These are phyloP conservation scores for Phytophthora macrochlamydospora DNA, from an alignment of 352 stramenopile genomes.

Conservation along the genomic window DNA sequence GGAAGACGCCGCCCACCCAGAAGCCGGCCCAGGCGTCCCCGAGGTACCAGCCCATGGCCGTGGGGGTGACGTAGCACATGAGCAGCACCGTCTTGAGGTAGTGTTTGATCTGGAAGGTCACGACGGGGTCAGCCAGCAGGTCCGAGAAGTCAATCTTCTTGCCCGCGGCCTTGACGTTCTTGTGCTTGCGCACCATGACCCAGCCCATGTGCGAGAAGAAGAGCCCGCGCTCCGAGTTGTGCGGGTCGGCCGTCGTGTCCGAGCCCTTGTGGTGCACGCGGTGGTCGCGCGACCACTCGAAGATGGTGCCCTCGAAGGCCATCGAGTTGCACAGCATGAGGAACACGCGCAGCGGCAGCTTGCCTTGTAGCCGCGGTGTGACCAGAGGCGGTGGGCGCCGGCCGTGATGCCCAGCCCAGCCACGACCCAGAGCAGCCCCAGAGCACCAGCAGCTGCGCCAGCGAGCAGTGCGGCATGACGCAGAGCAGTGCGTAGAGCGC, in stretches of 20 bases:
- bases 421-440: conserved; percentile 72
- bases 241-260: conserved; percentile 93
- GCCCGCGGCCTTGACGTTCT: conserved; percentile 76
- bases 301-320: conserved; percentile 96
- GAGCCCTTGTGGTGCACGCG: conserved; percentile 99
- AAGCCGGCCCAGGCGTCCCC: conserved; percentile 94
- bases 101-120: conserved; percentile 96
- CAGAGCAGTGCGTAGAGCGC: conserved; percentile 74
- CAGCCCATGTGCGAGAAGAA: conserved; percentile 99
- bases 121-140: conserved; percentile 92
- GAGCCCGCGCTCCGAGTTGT: conserved; percentile 97
- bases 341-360: conserved; percentile 89
- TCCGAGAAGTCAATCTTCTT: conserved; percentile 97
- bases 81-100: conserved; percentile 90
- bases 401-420: conserved; percentile 97
- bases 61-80: conserved; percentile 98
- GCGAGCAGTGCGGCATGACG: conserved; percentile 57
- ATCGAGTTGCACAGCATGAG: conserved; percentile 99
- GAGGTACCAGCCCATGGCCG: conserved; percentile 89
- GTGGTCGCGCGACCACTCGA: conserved; percentile 99
- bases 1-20: conserved; percentile 95
- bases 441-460: conserved; percentile 57
- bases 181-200: conserved; percentile 98
- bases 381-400: conserved; percentile 97
- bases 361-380: conserved; percentile 96